phyloP scores from a whole-genome alignment of 1,139 yeast genomes.

The Yamadazyma dendronema region DNA sequence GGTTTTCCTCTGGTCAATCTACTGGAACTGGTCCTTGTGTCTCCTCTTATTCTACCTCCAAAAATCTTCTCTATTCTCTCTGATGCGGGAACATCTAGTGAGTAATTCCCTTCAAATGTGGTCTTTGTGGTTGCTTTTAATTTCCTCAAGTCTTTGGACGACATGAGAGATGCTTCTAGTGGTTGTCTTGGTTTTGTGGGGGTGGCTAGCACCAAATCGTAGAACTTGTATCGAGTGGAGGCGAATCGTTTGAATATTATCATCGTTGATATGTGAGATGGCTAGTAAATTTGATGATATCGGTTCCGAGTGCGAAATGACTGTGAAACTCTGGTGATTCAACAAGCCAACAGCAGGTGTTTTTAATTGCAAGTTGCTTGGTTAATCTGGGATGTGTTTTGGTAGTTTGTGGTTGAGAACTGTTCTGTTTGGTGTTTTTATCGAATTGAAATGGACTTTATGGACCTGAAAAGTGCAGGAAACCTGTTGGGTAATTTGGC shows the following conservation, averaged over 20 bases:
- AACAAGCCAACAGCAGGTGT: too few relatives aligned
- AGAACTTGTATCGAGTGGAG: constrained; percentile 26
- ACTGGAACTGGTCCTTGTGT: constrained; percentile 49
- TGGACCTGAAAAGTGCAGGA: too few relatives aligned
- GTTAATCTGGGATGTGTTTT: too few relatives aligned
- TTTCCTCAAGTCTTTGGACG: constrained; percentile 18
- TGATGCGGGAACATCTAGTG: constrained; percentile 38
- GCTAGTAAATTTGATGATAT: background rate
- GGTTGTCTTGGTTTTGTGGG: constrained; percentile 27
- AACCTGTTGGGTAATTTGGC: too few relatives aligned
- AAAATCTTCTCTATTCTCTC: constrained; percentile 51
- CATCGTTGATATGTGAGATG: too few relatives aligned
- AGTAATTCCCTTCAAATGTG: constrained; percentile 49
- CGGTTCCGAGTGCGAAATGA: background rate
- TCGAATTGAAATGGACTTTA: too few relatives aligned
- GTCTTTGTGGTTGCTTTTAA: constrained; percentile 23
- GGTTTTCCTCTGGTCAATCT: constrained; percentile 44
- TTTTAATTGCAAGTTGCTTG: too few relatives aligned
- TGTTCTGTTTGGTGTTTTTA: too few relatives aligned
- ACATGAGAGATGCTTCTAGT: constrained; percentile 31
- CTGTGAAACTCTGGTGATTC: too few relatives aligned
- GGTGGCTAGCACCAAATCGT: constrained; percentile 37
- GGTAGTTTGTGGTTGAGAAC: too few relatives aligned
- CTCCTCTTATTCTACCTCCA: constrained; percentile 61
- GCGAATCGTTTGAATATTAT: constrained; percentile 4